Evolutionary conservation across 768 basidiomycete species (phyloP).

Genomic region (Boletus barrowsii): DNA sequence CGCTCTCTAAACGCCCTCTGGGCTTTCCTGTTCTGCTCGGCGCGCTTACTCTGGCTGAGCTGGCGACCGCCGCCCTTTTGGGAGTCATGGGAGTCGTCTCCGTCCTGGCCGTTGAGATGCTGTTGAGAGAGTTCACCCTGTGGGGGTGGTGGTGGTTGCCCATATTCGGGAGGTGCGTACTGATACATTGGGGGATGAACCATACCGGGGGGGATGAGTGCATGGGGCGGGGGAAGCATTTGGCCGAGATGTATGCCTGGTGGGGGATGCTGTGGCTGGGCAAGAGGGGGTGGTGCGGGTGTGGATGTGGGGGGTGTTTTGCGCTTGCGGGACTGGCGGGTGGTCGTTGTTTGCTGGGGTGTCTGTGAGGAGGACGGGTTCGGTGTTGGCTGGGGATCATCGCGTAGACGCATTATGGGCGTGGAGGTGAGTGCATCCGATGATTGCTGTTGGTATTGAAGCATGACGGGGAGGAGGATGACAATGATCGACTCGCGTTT

Average conservation of each 20-base stretch:
- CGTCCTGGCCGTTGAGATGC: conserved; percentile 20
- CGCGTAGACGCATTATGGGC: conserved; percentile 57
- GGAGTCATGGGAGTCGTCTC: background rate
- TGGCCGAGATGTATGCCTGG: conserved; percentile 45
- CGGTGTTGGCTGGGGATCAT: conserved; percentile 39
- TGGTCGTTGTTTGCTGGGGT: conserved; percentile 1
- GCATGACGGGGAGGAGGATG: conserved; percentile 24
- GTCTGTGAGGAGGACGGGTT: conserved; percentile 16
- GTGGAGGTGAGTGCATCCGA: conserved; percentile 16
- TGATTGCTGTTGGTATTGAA: conserved; percentile 27
- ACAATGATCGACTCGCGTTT: conserved; percentile 31
- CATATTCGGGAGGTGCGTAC: conserved; percentile 33
- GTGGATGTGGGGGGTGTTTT: conserved; percentile 56
- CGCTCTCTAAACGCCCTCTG: conserved; percentile 90
- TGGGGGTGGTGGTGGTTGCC: conserved; percentile 24
- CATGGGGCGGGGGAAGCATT: conserved; percentile 52
- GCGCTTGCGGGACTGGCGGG: conserved; percentile 52
- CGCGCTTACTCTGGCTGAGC: conserved; percentile 79
- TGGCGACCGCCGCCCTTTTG: conserved; percentile 42
- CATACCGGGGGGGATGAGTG: conserved; percentile 45
- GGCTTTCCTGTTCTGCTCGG: conserved; percentile 93
- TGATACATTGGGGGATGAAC: conserved; percentile 31
- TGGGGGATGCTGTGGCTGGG: conserved; percentile 35
- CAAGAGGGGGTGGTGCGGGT: conserved; percentile 10
- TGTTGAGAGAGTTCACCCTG: conserved; percentile 28